phyloP scores from a whole-genome alignment of 2,329 filamentous ascomycete species.

The Fusarium piperis region DNA sequence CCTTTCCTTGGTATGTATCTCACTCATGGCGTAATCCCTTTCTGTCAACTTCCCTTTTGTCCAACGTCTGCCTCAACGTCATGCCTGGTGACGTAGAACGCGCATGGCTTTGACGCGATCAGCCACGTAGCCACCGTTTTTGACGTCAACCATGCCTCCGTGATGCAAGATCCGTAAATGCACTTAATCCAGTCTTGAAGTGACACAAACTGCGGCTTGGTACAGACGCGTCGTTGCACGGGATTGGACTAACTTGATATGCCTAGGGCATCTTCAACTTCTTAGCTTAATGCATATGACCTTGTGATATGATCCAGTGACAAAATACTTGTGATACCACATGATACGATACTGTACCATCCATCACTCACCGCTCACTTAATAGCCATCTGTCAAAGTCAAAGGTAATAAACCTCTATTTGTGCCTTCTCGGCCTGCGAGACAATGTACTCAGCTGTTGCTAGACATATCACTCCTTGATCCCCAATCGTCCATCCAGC shows the following conservation, averaged over 20 bases:
- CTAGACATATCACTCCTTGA: slow-evolving; percentile 31
- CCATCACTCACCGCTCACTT: slow-evolving; percentile 30
- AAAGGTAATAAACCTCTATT: slow-evolving; percentile 21
- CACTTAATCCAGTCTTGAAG: slow-evolving; percentile 1
- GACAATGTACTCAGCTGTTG: slow-evolving; percentile 29
- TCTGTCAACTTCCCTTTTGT: not conserved
- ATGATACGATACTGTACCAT: slow-evolving; percentile 24
- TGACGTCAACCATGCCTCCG: slow-evolving; percentile 13
- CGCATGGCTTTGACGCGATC: slow-evolving; percentile 18
- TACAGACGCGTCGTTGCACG: slow-evolving; percentile 17
- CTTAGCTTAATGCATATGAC: slow-evolving; percentile 4
- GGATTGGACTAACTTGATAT: slow-evolving; percentile 3
- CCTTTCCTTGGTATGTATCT: not conserved
- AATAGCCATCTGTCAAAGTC: not conserved
- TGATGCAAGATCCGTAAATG: not conserved
- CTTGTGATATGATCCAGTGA: not conserved
- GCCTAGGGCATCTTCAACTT: not conserved
- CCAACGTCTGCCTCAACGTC: slow-evolving; percentile 2
- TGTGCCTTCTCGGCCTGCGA: slow-evolving; percentile 32
- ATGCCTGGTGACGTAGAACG: slow-evolving; percentile 25
- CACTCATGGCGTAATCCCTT: not conserved
- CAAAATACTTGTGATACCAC: not conserved
- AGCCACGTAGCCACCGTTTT: slow-evolving; percentile 29
- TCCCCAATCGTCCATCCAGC: slow-evolving; percentile 23
- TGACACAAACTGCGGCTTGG: slow-evolving; percentile 7